Conservation (phyloP, 306 rosid genomes). For the Quercus rubra region DNA sequence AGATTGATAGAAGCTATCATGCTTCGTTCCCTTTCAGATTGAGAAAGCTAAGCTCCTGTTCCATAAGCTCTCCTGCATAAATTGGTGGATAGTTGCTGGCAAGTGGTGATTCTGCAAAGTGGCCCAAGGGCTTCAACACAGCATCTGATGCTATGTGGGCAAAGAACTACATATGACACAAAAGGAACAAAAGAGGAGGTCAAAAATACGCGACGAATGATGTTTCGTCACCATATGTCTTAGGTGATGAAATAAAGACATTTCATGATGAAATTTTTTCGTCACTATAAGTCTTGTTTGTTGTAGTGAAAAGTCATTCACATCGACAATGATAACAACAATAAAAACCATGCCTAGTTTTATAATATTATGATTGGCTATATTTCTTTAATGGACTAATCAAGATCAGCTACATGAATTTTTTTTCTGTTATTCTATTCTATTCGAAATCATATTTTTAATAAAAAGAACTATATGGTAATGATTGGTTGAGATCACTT, state of each 20-base stretch:
- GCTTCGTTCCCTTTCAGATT: conserved; percentile 71
- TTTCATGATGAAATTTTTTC: no score
- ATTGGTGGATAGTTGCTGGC: conserved; percentile 63
- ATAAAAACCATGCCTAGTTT: no score
- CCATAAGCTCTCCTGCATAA: conserved; percentile 82
- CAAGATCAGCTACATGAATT: no score
- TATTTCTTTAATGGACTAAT: no score
- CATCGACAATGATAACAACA: not conserved
- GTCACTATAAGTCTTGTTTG: no score
- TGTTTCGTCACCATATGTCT: no score
- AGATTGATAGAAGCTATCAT: conserved; percentile 23
- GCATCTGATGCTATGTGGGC: conserved; percentile 95
- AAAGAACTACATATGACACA: conserved; percentile 55
- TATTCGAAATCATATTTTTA: no score
- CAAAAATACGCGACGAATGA: not conserved
- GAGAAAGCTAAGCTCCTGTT: conserved; percentile 86
- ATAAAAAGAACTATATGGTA: not conserved
- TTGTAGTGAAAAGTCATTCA: not conserved
- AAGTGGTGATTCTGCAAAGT: conserved; percentile 57
- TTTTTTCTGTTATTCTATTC: no score
- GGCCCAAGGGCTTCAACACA: conserved; percentile 81
- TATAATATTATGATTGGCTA: no score
- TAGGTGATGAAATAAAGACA: no score
- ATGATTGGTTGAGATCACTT: conserved; percentile 27
- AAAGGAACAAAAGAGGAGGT: not conserved